Evolutionary conservation across 2,329 filamentous ascomycete species (phyloP), one percentile per base, ranked within the genome.

Genomic region (Alternaria brassicae): DNA sequence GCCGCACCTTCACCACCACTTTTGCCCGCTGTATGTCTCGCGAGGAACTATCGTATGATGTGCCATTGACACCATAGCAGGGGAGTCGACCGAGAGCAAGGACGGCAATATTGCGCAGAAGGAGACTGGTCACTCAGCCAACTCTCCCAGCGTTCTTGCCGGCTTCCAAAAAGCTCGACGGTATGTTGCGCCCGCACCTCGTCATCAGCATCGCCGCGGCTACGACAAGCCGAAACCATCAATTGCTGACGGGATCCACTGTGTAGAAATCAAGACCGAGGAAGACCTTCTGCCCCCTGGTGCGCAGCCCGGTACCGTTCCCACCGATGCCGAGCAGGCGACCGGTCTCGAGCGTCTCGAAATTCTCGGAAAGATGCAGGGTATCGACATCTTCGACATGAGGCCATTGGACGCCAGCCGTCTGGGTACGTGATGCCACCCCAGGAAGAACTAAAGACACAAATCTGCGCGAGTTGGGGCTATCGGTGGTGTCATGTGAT

Each of bases 281-380:
- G 85, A 88, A n/a, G 95, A 99, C 81, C 91, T 99, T 60, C 71
- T 96, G 68, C 87, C 90, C 66, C 91, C 92, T 32, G 95, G 95
- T 84, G 93, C 91, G 73, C 81, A 86, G 72, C 83, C 88, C 67
- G 94, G 95, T 78, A 91, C 90, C 79, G 85, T 99, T 70, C 92
- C 95, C 69, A 96, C 92, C 82, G 95, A 99, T 82, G 81, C 96
- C 78, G 93, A 98, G 81, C 95, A 99, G 82, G 84, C 95, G 61
- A 98, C 95, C 72, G 95, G 95, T 91, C 86, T 98, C 61, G 95
- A 99, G 86, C 93, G 95, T 88, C 88, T 99, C 72, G 95, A 99
- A 83, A 95, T 99, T 77, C 86, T 99, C 79, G 95, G 95, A 83
- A 99, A 99, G 89, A 97, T 98, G 91, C 92, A 98, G 86, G 93